These are phyloP conservation scores for Boletus sensibilis DNA, from an alignment of 768 basidiomycete species.

Conservation along the genomic window DNA sequence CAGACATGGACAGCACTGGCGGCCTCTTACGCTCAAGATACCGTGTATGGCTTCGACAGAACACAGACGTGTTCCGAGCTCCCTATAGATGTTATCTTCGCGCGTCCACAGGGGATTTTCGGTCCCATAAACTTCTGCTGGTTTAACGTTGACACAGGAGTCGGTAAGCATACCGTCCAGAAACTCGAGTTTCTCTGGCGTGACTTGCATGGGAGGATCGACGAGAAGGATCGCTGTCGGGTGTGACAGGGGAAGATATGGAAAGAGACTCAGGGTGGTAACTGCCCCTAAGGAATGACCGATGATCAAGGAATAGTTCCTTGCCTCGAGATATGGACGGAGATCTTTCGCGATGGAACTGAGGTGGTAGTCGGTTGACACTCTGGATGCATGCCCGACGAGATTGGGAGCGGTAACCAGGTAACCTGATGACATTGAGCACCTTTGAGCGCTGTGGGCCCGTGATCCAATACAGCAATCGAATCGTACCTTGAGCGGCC, in stretches of 20 bases:
- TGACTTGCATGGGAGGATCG: conserved; percentile 12
- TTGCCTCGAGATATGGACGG: conserved; percentile 14
- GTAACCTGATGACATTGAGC: conserved; percentile 14
- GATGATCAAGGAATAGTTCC: conserved; percentile 13
- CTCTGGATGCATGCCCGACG: conserved; percentile 16
- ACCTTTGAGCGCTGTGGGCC: background rate
- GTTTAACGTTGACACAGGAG: background rate
- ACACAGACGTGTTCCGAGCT: conserved; percentile 14
- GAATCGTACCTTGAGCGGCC: conserved; percentile 16
- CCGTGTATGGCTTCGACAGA: conserved; percentile 1
- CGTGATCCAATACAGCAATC: no score
- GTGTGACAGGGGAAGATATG: conserved; percentile 1
- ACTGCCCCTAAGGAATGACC: conserved; percentile 22
- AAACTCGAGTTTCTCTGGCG: background rate
- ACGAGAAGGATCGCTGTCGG: conserved; percentile 19
- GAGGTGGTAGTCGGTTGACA: conserved; percentile 12
- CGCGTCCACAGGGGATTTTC: conserved; percentile 20
- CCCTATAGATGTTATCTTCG: conserved; percentile 3
- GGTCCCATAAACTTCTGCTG: background rate
- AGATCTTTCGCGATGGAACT: conserved; percentile 17
- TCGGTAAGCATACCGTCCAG: background rate
- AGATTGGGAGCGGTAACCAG: conserved; percentile 25
- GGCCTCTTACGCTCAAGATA: conserved; percentile 5
- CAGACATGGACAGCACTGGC: background rate
- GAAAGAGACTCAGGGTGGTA: conserved; percentile 6